These are phyloP conservation scores for Neoconidiobolus thromboides DNA, from an alignment of 371 early-diverging fungal species.

Conservation along the genomic window DNA sequence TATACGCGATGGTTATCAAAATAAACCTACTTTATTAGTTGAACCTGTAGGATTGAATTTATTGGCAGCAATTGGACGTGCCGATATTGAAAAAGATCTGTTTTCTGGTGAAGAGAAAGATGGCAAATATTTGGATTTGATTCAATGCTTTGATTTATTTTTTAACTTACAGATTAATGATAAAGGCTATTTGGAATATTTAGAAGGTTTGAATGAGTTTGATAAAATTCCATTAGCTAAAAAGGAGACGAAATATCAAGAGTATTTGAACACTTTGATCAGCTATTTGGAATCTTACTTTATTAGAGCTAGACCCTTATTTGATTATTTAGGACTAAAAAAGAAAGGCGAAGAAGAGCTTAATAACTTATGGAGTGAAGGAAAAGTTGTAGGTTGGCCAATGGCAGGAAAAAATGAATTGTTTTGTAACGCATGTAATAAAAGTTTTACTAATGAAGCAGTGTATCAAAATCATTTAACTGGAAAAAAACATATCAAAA, in stretches of 20 bases:
- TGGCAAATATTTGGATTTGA: slow-evolving; percentile 77
- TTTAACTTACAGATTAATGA: slow-evolving; percentile 53
- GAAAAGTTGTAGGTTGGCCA: slow-evolving; percentile 42
- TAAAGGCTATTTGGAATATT: slow-evolving; percentile 59
- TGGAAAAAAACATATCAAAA: slow-evolving; percentile 44
- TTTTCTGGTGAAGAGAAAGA: slow-evolving; percentile 84
- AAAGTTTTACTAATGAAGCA: slow-evolving; percentile 63
- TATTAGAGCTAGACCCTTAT: slow-evolving; percentile 55
- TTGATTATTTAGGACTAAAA: slow-evolving; percentile 33
- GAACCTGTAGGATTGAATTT: slow-evolving; percentile 19
- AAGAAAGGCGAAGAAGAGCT: slow-evolving; percentile 28
- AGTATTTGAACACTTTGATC: slow-evolving; percentile 42
- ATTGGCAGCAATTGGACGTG: slow-evolving; percentile 22
- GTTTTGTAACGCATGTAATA: slow-evolving; percentile 68
- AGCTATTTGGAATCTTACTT: slow-evolving; percentile 62
- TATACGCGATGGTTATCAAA: slow-evolving; percentile 68
- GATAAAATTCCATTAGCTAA: slow-evolving; percentile 32
- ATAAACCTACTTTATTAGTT: slow-evolving; percentile 58
- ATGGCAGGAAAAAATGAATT: slow-evolving; percentile 22
- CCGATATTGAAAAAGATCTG: slow-evolving; percentile 35
- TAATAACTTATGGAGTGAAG: slow-evolving; percentile 33
- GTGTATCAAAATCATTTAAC: slow-evolving; percentile 76
- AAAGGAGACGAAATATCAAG: slow-evolving; percentile 39
- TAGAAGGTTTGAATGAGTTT: slow-evolving; percentile 48
- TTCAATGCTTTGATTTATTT: slow-evolving; percentile 11